These are phyloP conservation scores for Lentinula novae-zelandiae DNA, from an alignment of 1,284 basidiomycete species.

Conservation along the genomic window DNA sequence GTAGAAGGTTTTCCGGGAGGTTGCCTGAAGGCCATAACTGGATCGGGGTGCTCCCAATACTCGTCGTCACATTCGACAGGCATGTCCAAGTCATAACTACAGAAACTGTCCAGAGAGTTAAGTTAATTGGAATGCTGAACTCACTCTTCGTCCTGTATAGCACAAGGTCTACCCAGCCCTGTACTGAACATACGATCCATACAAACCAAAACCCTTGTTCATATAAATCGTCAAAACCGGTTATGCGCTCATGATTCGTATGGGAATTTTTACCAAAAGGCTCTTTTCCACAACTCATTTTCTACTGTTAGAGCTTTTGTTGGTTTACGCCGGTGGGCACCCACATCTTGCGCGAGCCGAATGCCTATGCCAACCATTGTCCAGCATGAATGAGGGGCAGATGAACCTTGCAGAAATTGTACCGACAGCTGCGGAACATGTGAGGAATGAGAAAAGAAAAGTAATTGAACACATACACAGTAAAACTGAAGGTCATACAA, in stretches of 20 bases:
- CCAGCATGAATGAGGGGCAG: constrained; percentile 71
- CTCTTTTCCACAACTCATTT: constrained; percentile 73
- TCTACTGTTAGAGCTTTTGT: constrained; percentile 38
- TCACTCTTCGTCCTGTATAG: constrained; percentile 83
- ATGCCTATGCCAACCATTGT: constrained; percentile 68
- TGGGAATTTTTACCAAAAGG: constrained; percentile 60
- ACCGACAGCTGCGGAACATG: constrained; percentile 33
- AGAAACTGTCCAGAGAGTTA: background rate
- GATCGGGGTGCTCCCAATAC: constrained; percentile 63
- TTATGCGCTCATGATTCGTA: constrained; percentile 1
- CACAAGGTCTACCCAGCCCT: constrained; percentile 75
- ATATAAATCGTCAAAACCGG: background rate
- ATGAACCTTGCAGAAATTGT: constrained; percentile 53
- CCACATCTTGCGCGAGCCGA: constrained; percentile 64
- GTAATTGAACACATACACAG: constrained; percentile 25
- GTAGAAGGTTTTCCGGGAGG: constrained; percentile 53
- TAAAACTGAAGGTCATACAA: constrained; percentile 62
- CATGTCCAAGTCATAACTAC: constrained; percentile 70
- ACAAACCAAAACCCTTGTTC: constrained; percentile 55
- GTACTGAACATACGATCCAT: constrained; percentile 67
- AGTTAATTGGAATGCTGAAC: constrained; percentile 20
- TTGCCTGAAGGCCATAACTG: constrained; percentile 48
- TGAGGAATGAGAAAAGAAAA: background rate
- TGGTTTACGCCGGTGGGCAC: constrained; percentile 56
- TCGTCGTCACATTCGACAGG: constrained; percentile 76